These are phyloP conservation scores for Aspergillus pseudonomiae DNA, from an alignment of 2,329 filamentous ascomycete genomes.

Conservation along the genomic window DNA sequence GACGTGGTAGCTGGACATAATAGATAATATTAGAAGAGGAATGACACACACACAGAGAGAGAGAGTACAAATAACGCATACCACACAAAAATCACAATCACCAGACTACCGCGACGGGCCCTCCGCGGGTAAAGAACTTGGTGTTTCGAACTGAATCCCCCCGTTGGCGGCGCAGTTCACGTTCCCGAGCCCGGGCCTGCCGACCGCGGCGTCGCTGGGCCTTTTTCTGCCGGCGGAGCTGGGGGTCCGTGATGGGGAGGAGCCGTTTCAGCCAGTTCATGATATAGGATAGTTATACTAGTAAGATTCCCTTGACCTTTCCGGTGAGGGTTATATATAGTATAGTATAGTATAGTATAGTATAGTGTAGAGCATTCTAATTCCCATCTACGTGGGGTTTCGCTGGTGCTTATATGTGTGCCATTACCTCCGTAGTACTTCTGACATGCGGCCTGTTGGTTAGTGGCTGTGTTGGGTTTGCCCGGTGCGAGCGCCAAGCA, in stretches of 20 bases:
- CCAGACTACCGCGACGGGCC: not conserved
- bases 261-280: conserved; percentile 6
- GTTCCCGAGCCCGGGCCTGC: conserved; percentile 1
- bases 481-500: not conserved
- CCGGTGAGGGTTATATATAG: not conserved
- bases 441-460: no score
- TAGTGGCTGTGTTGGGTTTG: not conserved
- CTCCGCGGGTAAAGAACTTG: not conserved
- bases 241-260: not conserved
- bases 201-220: conserved; percentile 4
- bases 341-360: not conserved
- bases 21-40: no score
- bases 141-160: not conserved
- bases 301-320: not conserved
- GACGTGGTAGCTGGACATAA: no score
- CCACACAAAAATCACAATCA: not conserved
- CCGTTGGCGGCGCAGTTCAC: conserved; percentile 6
- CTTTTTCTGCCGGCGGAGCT: not conserved
- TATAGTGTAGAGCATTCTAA: not conserved
- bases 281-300: not conserved
- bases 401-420: no score
- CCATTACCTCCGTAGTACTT: no score
- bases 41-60: no score
- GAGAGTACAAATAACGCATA: no score
- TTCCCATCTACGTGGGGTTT: no score